Evolutionary conservation across 495 filamentous ascomycete genomes (phyloP).

Genomic region (Penicillium odoratum): DNA sequence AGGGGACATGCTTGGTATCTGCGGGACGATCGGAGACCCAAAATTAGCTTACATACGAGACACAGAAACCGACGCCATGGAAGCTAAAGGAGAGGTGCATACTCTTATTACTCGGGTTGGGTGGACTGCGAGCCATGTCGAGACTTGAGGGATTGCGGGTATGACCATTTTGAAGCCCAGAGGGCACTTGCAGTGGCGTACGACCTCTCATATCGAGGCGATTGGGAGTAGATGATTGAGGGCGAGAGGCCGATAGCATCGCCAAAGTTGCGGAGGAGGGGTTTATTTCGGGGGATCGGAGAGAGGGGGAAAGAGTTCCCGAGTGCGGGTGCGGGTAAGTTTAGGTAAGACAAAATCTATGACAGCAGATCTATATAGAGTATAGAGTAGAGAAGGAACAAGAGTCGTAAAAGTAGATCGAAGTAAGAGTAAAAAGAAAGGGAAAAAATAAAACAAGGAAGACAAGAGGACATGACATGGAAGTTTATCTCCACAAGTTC

Average conservation of each 20-base stretch:
- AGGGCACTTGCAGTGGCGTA: conserved; percentile 42
- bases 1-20: conserved; percentile 98
- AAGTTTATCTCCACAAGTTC: conserved; percentile 7
- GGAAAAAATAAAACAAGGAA: not conserved
- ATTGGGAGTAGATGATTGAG: conserved; percentile 25
- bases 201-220: conserved; percentile 47
- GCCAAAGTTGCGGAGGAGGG: conserved; percentile 25
- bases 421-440: not conserved
- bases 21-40: conserved; percentile 17
- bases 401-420: not conserved
- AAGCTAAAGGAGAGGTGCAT: conserved; percentile 9
- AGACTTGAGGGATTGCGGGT: conserved; percentile 47
- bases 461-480: not conserved
- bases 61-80: not conserved
- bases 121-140: conserved; percentile 70
- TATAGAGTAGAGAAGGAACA: not conserved
- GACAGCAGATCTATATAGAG: not conserved
- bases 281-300: conserved; percentile 26
- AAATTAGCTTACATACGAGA: conserved; percentile 13
- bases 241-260: conserved; percentile 29
- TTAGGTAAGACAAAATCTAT: conserved; percentile 11
- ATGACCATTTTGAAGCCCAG: conserved; percentile 46
- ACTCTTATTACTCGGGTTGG: conserved; percentile 71
- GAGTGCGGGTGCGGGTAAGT: conserved; percentile 14
- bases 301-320: conserved; percentile 18